Evolutionary conservation across 2,329 filamentous ascomycete species (phyloP).

Genomic region (Cladosporium sp.): DNA sequence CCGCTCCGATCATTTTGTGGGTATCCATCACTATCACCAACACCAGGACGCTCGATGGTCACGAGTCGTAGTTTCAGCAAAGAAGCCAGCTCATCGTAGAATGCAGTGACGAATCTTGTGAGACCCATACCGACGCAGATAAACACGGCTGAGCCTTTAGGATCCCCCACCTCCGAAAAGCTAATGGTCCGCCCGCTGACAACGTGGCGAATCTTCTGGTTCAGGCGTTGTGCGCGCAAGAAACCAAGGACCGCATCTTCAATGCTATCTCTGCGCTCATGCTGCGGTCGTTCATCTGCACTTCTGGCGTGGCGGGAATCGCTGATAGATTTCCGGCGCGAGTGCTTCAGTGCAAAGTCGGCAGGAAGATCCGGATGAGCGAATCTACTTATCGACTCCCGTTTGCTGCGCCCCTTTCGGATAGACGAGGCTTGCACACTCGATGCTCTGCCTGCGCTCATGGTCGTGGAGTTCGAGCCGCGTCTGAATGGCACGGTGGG

Average conservation of each 20-base stretch:
- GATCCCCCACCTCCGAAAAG: slow-evolving; percentile 94
- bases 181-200: slow-evolving; percentile 84
- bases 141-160: slow-evolving; percentile 85
- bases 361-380: slow-evolving; percentile 25
- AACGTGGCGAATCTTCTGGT: slow-evolving; percentile 82
- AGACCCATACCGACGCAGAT: slow-evolving; percentile 98
- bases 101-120: slow-evolving; percentile 91
- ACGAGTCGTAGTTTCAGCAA: slow-evolving; percentile 87
- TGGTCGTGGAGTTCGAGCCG: not conserved
- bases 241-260: slow-evolving; percentile 86
- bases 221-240: slow-evolving; percentile 75
- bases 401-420: not conserved
- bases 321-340: slow-evolving; percentile 31
- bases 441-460: not conserved
- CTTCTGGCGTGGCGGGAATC: slow-evolving; percentile 35
- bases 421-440: not conserved
- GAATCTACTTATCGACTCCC: not conserved
- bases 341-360: slow-evolving; percentile 24
- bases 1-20: slow-evolving; percentile 71
- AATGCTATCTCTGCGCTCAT: slow-evolving; percentile 71
- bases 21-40: slow-evolving; percentile 87
- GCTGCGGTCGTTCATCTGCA: slow-evolving; percentile 54
- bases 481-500: slow-evolving; percentile 10
- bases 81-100: slow-evolving; percentile 91
- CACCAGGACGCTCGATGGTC: slow-evolving; percentile 88